A percentile compares a stretch with the other conserved stretches of the same genome.
phyloP scores from a whole-genome alignment of 768 basidiomycete genomes.

The Lentinula detonsa region DNA sequence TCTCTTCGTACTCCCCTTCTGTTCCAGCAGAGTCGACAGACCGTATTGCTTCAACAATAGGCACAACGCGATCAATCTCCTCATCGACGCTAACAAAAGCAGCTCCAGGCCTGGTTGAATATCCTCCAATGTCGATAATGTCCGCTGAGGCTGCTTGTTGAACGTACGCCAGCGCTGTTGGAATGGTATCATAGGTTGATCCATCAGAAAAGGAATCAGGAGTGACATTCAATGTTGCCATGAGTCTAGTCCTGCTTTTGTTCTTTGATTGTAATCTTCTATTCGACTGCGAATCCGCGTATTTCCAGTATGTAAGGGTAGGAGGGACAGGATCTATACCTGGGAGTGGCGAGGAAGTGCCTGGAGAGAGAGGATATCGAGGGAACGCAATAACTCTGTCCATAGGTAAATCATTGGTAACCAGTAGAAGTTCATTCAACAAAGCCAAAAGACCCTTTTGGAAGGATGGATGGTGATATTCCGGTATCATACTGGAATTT shows the following conservation, averaged over 20 bases:
- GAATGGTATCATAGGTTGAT: constrained; percentile 43
- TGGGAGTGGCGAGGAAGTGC: constrained; percentile 16
- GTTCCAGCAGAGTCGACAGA: constrained; percentile 13
- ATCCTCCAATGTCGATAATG: constrained; percentile 91
- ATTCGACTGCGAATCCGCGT: constrained; percentile 19
- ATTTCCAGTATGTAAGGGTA: constrained; percentile 47
- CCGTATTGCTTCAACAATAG: constrained; percentile 60
- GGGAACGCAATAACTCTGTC: constrained; percentile 75
- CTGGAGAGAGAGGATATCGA: constrained; percentile 31
- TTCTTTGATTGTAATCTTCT: constrained; percentile 9
- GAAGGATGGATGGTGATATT: constrained; percentile 58
- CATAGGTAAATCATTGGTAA: constrained; percentile 41
- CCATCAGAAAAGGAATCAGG: constrained; percentile 98
- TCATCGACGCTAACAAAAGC: constrained; percentile 59
- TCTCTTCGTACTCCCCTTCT: neutral
- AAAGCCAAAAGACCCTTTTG: constrained; percentile 41
- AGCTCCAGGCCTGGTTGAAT: constrained; percentile 85
- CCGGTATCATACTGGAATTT: constrained; percentile 67
- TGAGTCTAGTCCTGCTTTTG: constrained; percentile 54
- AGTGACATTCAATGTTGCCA: constrained; percentile 91
- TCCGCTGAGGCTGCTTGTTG: constrained; percentile 52
- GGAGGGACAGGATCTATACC: constrained; percentile 30
- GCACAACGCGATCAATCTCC: constrained; percentile 68
- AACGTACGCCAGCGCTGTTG: constrained; percentile 50
- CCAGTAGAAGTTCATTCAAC: constrained; percentile 31